phyloP scores from a whole-genome alignment of 1,284 basidiomycete species.

The Ustilago lituana region DNA sequence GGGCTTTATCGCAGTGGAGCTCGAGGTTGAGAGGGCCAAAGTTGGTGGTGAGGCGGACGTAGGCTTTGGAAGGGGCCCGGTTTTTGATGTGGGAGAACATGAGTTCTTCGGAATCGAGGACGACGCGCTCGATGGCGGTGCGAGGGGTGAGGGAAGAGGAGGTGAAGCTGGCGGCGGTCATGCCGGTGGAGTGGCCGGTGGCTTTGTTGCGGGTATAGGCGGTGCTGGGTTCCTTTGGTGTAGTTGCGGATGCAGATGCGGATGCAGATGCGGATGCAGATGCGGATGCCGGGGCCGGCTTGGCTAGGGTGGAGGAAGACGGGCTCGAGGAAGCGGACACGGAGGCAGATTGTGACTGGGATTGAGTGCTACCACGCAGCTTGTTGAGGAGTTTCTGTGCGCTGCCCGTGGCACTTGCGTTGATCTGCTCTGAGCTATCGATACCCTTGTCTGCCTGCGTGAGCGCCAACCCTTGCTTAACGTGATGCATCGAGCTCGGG shows the following conservation, averaged over 20 bases:
- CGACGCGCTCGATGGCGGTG: constrained; percentile 78
- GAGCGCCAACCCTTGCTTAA: constrained; percentile 61
- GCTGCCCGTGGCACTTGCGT: constrained; percentile 63
- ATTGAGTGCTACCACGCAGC: constrained; percentile 13
- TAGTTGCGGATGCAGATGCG: neutral
- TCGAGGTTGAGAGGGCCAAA: constrained; percentile 90
- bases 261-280: neutral
- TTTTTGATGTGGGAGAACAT: constrained; percentile 75
- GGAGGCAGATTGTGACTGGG: neutral
- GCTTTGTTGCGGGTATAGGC: constrained; percentile 67
- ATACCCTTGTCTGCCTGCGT: constrained; percentile 54
- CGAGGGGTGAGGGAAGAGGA: constrained; percentile 88
- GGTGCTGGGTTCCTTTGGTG: neutral
- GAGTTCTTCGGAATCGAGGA: constrained; percentile 91
- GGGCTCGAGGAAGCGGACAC: no score
- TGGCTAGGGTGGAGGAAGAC: no score
- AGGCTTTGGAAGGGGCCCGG: constrained; percentile 40
- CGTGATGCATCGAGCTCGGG: constrained; percentile 50
- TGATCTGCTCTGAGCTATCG: constrained; percentile 60
- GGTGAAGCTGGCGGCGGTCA: constrained; percentile 89
- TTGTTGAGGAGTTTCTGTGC: constrained; percentile 53
- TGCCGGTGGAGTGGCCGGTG: constrained; percentile 88
- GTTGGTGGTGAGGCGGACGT: constrained; percentile 81
- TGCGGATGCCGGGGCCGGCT: neutral
- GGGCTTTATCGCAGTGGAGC: constrained; percentile 88